phyloP scores from a whole-genome alignment of 2,329 filamentous ascomycete species.

The Aspergillus neotritici region DNA sequence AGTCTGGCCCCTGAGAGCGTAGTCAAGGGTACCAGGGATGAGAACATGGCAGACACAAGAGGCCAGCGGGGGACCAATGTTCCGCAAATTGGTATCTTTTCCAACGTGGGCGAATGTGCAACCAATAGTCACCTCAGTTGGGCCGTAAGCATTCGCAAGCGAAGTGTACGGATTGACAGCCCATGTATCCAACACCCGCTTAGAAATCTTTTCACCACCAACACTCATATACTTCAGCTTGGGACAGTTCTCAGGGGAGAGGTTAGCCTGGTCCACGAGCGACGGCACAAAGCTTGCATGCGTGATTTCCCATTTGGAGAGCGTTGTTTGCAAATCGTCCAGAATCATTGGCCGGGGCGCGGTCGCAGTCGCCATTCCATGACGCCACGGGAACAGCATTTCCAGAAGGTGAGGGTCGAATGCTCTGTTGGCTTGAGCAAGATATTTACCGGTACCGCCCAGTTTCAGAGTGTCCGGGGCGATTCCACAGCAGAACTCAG shows the following conservation, averaged over 20 bases:
- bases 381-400: constrained; percentile 28
- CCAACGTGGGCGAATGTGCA: constrained; percentile 25
- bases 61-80: constrained; percentile 26
- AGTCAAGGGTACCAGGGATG: constrained; percentile 19
- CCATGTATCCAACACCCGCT: constrained; percentile 30
- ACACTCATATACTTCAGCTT: constrained; percentile 26
- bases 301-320: constrained; percentile 24
- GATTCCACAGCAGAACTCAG: constrained; percentile 20
- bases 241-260: constrained; percentile 20
- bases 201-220: constrained; percentile 34
- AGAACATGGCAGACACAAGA: constrained; percentile 24
- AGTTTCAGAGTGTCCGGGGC: constrained; percentile 21
- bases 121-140: constrained; percentile 33
- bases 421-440: constrained; percentile 30
- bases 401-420: constrained; percentile 29
- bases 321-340: constrained; percentile 21
- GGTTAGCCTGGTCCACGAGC: constrained; percentile 20
- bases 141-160: constrained; percentile 31
- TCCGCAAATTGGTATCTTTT: constrained; percentile 21
- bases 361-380: constrained; percentile 24
- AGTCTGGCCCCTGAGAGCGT: constrained; percentile 21
- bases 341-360: constrained; percentile 23
- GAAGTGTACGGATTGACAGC: constrained; percentile 18
- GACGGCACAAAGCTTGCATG: constrained; percentile 29
- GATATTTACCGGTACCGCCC: constrained; percentile 25